phyloP scores from a whole-genome alignment of 352 stramenopile species.

The Pythium guiyangense region DNA sequence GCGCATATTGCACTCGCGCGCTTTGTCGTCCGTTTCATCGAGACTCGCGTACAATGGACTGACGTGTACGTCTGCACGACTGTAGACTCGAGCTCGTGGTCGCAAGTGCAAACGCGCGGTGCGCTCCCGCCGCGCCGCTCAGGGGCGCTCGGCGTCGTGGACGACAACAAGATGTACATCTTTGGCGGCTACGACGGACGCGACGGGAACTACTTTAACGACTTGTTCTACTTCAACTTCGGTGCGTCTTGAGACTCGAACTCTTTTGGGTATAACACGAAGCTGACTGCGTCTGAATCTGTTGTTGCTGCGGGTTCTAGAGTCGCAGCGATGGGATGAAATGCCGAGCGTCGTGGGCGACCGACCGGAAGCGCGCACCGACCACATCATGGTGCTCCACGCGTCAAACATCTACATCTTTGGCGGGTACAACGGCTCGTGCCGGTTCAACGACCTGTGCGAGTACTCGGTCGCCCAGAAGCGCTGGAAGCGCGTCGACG shows the following conservation, averaged over 20 bases:
- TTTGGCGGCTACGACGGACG: conserved; percentile 88
- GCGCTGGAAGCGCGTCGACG: conserved; percentile 45
- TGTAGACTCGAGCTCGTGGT: conserved; percentile 62
- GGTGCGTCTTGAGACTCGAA: conserved; percentile 28
- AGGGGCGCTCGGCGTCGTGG: conserved; percentile 71
- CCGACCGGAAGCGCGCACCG: conserved; percentile 70
- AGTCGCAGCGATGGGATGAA: conserved; percentile 67
- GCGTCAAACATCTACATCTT: conserved; percentile 82
- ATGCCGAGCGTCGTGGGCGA: conserved; percentile 63
- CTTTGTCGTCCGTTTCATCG: too few relatives aligned
- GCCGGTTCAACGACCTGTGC: conserved; percentile 81
- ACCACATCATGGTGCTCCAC: conserved; percentile 87
- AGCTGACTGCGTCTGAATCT: background rate
- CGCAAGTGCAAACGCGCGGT: conserved; percentile 64
- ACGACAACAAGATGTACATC: conserved; percentile 85
- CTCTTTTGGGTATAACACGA: background rate
- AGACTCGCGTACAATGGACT: too few relatives aligned
- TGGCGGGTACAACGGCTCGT: conserved; percentile 83
- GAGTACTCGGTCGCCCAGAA: conserved; percentile 61
- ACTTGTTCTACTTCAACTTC: conserved; percentile 87
- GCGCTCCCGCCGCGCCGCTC: conserved; percentile 63
- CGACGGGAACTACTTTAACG: conserved; percentile 89
- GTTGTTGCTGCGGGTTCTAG: conserved; percentile 1
- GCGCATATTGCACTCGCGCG: too few relatives aligned
- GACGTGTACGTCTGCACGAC: too few relatives aligned